A percentile compares a stretch with the other conserved stretches of the same genome.
These are phyloP conservation scores for Pascua guehoae DNA, from an alignment of 1,284 basidiomycete genomes.

Conservation along the genomic window DNA sequence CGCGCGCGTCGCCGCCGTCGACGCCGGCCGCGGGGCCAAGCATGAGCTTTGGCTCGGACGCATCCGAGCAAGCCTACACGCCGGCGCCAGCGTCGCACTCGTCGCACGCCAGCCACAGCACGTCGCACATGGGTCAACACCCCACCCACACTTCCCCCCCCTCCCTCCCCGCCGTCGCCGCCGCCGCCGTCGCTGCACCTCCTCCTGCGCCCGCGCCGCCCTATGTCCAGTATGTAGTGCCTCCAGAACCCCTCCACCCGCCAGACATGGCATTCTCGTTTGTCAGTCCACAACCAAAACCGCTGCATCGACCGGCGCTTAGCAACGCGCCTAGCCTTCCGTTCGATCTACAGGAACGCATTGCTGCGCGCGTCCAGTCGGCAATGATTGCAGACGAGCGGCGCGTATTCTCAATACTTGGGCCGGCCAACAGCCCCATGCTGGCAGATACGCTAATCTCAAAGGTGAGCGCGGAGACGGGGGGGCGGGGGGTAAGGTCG, in stretches of 20 bases:
- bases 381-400: neutral
- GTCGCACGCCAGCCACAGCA: neutral
- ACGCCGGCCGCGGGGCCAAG: neutral
- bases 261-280: too few relatives aligned
- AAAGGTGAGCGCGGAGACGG: neutral
- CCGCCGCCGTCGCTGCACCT: too few relatives aligned
- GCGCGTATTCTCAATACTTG: neutral
- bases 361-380: neutral
- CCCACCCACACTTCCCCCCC: neutral
- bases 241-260: too few relatives aligned
- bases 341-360: too few relatives aligned
- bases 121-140: neutral
- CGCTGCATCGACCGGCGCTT: too few relatives aligned
- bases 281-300: too few relatives aligned
- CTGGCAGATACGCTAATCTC: slow-evolving; percentile 1
- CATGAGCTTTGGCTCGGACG: neutral
- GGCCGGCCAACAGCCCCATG: neutral
- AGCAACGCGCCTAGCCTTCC: too few relatives aligned
- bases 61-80: neutral
- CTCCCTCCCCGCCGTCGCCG: too few relatives aligned
- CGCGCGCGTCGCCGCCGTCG: neutral
- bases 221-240: too few relatives aligned
- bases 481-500: neutral
- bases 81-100: neutral
- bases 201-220: too few relatives aligned